Conservation (phyloP, 75 land plant genomes). For the Azolla pinnata region DNA sequence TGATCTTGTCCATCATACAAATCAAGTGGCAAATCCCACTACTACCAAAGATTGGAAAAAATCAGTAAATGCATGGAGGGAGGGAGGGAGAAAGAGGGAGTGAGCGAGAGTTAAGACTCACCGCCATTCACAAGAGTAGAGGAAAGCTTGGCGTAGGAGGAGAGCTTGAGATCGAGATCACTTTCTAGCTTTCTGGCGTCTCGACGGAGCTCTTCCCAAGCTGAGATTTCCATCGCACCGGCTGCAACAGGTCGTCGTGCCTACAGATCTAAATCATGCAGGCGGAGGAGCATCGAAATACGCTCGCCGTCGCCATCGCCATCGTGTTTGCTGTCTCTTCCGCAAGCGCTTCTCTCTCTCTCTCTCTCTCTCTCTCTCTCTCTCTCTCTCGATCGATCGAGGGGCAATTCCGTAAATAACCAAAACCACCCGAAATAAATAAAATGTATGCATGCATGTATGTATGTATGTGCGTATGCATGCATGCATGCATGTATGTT, state of each 20-base stretch:
- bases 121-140: constrained; percentile 79
- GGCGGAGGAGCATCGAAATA: no score
- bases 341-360: background rate
- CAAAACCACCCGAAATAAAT: no score
- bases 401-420: no score
- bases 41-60: background rate
- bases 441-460: constrained; percentile 1
- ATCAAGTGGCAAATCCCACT: no score
- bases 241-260: no score
- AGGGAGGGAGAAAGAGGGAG: constrained; percentile 1
- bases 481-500: background rate
- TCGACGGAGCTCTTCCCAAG: constrained; percentile 89
- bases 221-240: constrained; percentile 27
- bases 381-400: background rate
- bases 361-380: constrained; percentile 3
- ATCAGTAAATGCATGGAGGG: background rate
- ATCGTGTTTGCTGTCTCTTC: background rate
- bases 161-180: constrained; percentile 92
- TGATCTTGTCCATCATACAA: no score
- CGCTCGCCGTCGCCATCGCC: background rate
- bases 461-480: background rate
- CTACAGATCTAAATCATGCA: no score
- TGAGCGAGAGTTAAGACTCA: constrained; percentile 7
- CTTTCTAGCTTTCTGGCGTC: constrained; percentile 92
- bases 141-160: constrained; percentile 88